Evolutionary conservation across 2,329 filamentous ascomycete species (phyloP).

Genomic region (Falciphora oryzae): DNA sequence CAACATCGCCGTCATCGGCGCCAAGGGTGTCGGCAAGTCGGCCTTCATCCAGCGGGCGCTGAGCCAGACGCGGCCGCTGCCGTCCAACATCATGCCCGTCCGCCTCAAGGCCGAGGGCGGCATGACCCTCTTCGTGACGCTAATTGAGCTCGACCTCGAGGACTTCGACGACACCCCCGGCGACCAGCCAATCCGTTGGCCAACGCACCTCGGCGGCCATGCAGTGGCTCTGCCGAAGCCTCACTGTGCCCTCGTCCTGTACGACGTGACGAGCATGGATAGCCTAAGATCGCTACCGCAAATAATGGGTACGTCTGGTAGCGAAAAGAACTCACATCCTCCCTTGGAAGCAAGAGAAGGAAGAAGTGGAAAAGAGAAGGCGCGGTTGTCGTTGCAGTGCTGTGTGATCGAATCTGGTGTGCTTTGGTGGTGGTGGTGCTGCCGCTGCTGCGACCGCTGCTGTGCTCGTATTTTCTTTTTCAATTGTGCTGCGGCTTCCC

Average conservation of each 20-base stretch:
- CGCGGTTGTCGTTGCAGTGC: background rate
- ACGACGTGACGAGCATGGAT: conserved; percentile 76
- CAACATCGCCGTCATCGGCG: conserved; percentile 62
- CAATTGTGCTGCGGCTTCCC: background rate
- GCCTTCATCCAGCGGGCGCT: conserved; percentile 61
- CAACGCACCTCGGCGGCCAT: conserved; percentile 62
- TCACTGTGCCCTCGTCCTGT: conserved; percentile 79
- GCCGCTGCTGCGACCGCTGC: too few relatives aligned
- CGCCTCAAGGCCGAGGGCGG: conserved; percentile 52
- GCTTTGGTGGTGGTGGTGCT: too few relatives aligned
- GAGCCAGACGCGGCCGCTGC: conserved; percentile 47
- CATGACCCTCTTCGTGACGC: conserved; percentile 49
- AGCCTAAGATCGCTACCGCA: conserved; percentile 70
- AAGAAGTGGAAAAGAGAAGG: background rate
- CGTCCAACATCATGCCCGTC: conserved; percentile 48
- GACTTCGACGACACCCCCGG: conserved; percentile 55
- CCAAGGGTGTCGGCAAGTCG: conserved; percentile 62
- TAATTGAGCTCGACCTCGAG: conserved; percentile 62
- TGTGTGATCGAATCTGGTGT: background rate
- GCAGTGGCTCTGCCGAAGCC: conserved; percentile 58
- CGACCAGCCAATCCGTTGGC: conserved; percentile 55
- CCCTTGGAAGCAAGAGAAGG: too few relatives aligned
- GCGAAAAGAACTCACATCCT: background rate
- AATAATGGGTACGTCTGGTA: conserved; percentile 63
- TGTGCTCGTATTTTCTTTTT: background rate